Evolutionary conservation across 169 alveolate genomes (phyloP), one percentile per base, ranked within the genome.

Genomic region (Eimeria zaria): DNA sequence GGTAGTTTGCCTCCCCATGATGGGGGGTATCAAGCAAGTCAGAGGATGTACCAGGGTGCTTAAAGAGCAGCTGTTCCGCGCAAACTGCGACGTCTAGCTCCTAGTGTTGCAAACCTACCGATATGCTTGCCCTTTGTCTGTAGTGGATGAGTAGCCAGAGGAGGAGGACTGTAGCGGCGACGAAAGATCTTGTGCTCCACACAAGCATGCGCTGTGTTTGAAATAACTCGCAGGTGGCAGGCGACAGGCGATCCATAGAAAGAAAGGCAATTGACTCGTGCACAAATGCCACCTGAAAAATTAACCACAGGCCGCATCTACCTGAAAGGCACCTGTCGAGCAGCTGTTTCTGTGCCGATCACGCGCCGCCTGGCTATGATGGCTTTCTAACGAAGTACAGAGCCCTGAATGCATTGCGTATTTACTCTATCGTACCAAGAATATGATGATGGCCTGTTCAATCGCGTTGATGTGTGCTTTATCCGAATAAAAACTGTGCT

Each of bases 401-500:
- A 9, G 46, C 44, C 16, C 88, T n/a, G 14, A 36, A 39, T 41
- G 88, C 41, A 48, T 18, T 76, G 60, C 64, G 44, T 41, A 41
- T 22, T 24, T 8, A 27, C 24, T 33, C 64, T 18, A 39, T 39
- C 96, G 30, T 44, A 93, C 96, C 94, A 93, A 44, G 85, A 93
- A 93, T 8, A 93, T 81, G 85, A 93, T 69, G 60, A 93, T 87
- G 36, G 95, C 96, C 44, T 93, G 96, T 51, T 93, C 93, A 46
- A 93, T 80, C 48, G 94, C 73, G 62, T 60, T 84, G 36, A 93
- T 71, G 78, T 93, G 83, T 8, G 94, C 81, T 44, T 93, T 80
- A 62, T 71, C 85, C 5, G 96, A 67, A 60, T 93, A 93, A 36
- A 80, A 80, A 55, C 67, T 53, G 76, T 80, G 96, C 71, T 93